phyloP scores from a whole-genome alignment of 75 land plant species.

The Cunninghamia lanceolata region DNA sequence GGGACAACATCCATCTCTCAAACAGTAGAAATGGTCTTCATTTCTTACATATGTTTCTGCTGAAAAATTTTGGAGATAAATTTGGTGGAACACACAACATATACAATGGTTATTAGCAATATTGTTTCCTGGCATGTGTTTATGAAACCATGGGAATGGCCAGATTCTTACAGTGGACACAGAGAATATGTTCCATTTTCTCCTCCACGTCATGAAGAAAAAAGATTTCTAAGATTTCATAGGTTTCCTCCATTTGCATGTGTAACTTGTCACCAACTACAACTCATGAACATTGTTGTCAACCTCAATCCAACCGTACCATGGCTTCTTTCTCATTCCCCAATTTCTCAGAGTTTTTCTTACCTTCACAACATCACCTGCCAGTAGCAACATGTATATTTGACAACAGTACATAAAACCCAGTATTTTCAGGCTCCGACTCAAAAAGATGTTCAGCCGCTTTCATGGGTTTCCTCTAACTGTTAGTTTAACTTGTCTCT shows the following conservation, averaged over 20 bases:
- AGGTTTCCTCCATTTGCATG: background rate
- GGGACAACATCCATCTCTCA: background rate
- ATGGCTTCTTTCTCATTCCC: background rate
- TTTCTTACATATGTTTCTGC: background rate
- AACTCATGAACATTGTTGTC: background rate
- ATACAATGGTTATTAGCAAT: background rate
- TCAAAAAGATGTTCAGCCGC: background rate
- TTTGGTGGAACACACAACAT: background rate
- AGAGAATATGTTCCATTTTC: background rate
- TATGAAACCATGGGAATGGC: background rate
- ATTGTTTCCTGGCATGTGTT: background rate
- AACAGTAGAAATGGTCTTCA: background rate
- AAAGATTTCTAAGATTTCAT: background rate
- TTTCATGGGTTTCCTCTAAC: background rate
- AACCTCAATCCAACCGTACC: background rate
- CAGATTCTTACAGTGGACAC: background rate
- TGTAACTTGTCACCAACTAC: background rate
- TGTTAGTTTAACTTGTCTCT: background rate
- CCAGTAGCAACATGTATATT: constrained; percentile 13
- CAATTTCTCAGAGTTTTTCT: background rate
- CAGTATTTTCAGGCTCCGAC: constrained; percentile 3
- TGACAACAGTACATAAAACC: constrained; percentile 7
- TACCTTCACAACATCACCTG: background rate
- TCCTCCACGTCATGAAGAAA: background rate
- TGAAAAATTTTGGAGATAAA: background rate